A percentile compares a stretch with the other conserved stretches of the same genome.
Conservation (phyloP, 2,329 filamentous ascomycete species). For the Aspergillus sp. region DNA sequence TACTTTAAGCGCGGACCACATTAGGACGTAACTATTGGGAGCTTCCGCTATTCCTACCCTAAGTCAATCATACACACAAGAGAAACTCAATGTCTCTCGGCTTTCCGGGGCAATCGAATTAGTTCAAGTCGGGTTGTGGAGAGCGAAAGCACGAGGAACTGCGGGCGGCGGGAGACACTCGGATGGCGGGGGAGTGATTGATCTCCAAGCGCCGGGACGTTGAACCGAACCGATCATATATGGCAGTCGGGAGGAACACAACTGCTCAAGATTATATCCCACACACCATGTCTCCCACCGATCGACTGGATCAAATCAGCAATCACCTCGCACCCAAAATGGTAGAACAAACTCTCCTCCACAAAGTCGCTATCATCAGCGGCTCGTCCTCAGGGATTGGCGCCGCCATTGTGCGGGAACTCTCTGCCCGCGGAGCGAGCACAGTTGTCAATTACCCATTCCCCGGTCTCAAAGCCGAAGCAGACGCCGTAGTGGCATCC, state of each 20-base stretch:
- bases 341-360: conserved; percentile 3
- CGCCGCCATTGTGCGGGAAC: conserved; percentile 34
- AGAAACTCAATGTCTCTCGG: no score
- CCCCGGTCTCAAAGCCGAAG: conserved; percentile 23
- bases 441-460: conserved; percentile 55
- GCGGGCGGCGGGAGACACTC: no score
- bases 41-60: no score
- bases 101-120: background rate
- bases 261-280: background rate
- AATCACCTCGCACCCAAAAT: background rate
- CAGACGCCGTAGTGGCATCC: conserved; percentile 29
- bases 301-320: background rate
- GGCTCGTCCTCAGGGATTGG: conserved; percentile 29
- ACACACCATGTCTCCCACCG: background rate
- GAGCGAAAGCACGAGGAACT: background rate
- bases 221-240: background rate
- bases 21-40: no score
- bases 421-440: conserved; percentile 49
- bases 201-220: background rate
- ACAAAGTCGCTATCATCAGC: conserved; percentile 29
- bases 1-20: no score
- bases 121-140: background rate
- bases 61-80: no score
- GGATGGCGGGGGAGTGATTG: no score
- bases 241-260: background rate